Evolutionary conservation across 352 stramenopile genomes (phyloP), one percentile per base, ranked within the genome.

Genomic region (Phytophthora vignae): DNA sequence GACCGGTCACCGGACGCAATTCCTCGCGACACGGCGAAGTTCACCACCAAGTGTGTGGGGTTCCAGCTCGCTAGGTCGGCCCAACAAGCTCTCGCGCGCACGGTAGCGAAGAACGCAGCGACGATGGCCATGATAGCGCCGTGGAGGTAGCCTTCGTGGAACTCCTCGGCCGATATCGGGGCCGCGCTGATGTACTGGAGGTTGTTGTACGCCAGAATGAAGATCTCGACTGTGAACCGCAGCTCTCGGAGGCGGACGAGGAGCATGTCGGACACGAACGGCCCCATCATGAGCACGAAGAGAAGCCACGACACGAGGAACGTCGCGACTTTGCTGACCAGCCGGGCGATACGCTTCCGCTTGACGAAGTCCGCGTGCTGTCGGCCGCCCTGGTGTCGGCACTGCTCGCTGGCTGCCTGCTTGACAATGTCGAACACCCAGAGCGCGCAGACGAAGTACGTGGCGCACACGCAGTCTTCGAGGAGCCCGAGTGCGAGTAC

Each of bases 181-280:
- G 55, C 67, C 5, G 64, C 44, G 19, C 42, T 63, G 17, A 58
- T 58, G 31, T 48, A 61, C 31, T 74, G 65, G 19, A 53, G 29
- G n/a, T 53, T 27, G 46, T 46, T 77, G 60, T 44, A 62, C 10
- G 74, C 73, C 40, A 77, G 54, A n/a, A 75, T 78, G 22, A 85
- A 64, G 29, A 84, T 74, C 15, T 83, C 77, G 11, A 82, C 77
- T 25, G 77, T 85, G 61, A 87, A 81, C n/a, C 82, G 79, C 54
- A 78, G 70, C 9, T 74, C 40, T 0, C 74, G 69, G 1, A 74
- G 60, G 4, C 71, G 75, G 25, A 90, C 48, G 15, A 86, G 56
- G 27, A 85, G 33, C 21, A 73, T 61, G 50, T 87, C 77, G 2
- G 74, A 71, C 0, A 69, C 54, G n/a, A 86, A 74, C 3, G 77